Evolutionary conservation across 1,284 basidiomycete genomes (phyloP), one percentile per base, ranked within the genome.

Genomic region (Heimioporus retisporus): DNA sequence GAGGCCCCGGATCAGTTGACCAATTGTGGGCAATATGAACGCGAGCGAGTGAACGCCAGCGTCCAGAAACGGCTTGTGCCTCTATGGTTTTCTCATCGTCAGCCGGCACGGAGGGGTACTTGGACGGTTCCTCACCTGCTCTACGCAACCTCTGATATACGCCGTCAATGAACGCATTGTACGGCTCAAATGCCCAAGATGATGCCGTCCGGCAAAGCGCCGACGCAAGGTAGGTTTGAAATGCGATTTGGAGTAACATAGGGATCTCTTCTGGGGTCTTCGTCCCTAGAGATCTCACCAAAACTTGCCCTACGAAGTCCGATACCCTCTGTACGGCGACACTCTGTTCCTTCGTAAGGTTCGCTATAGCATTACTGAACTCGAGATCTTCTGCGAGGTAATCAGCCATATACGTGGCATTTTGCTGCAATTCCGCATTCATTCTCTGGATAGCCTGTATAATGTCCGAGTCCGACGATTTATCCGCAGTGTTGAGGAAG

Each of bases 381-480:
- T 62, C 56, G 15, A 70, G 40, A 7, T 35, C 28, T 25, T 60
- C 59, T n/a, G 25, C 28, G 6, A 69, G 19, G 6, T n/a, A 57
- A 16, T 69, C 68, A 4, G 43, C 64, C 64, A 69, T 69, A 8
- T 62, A 56, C 18, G 54, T 62, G 11, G 64, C 44, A 23, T 54
- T 61, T 31, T 69, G 68, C 54, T 69, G 68, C 14, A 67, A 18
- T 14, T 69, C 68, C 23, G 68, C 68, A 53, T 69, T 69, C 57
- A 69, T 43, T 44, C 54, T 61, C n/a, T 61, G 59, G 13, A 63
- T 31, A 35, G 51, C 59, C 2, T n/a, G 43, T 18, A 62, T 67
- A 5, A 69, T 18, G 53, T 70, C 68, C 1, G 59, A 60, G 25
- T 69, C 68, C n/a, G 68, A 69, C n/a, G 68, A 69, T 28, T 61